phyloP scores from a whole-genome alignment of 345 rosid species.

The Arabis alpina region DNA sequence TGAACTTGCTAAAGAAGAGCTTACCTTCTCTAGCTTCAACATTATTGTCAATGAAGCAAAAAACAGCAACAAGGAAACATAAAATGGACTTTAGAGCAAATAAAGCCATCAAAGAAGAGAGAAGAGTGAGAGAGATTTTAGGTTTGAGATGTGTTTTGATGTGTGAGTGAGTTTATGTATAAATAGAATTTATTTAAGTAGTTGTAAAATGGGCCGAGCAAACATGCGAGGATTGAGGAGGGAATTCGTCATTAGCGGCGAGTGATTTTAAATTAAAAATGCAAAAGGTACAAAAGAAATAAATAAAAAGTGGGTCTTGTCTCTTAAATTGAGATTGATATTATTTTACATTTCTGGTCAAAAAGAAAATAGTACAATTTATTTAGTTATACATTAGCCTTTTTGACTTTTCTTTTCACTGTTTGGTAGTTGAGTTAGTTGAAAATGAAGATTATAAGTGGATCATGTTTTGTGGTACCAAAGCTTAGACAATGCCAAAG shows the following conservation, averaged over 20 bases:
- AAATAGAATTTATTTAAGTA: constrained; percentile 25
- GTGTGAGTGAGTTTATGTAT: constrained; percentile 33
- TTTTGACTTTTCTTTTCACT: constrained; percentile 24
- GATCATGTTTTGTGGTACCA: constrained; percentile 33
- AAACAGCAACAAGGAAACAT: constrained; percentile 34
- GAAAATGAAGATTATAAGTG: constrained; percentile 13
- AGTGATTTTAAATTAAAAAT: neutral
- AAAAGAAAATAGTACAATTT: constrained; percentile 20
- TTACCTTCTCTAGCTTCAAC: constrained; percentile 62
- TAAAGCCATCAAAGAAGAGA: constrained; percentile 49
- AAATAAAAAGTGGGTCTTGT: constrained; percentile 18
- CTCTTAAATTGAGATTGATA: constrained; percentile 11
- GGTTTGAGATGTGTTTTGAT: constrained; percentile 25
- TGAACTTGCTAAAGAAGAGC: constrained; percentile 64
- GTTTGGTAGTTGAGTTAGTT: constrained; percentile 45
- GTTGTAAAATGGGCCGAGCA: constrained; percentile 30
- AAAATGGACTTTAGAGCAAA: constrained; percentile 15
- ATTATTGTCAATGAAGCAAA: constrained; percentile 35
- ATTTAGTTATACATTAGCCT: constrained; percentile 8
- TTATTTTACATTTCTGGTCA: constrained; percentile 24
- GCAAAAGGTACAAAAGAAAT: neutral
- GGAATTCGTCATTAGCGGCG: constrained; percentile 42
- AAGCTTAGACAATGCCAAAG: constrained; percentile 4
- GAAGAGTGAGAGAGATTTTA: constrained; percentile 1
- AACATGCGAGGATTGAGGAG: constrained; percentile 69